phyloP scores from a whole-genome alignment of 495 filamentous ascomycete genomes.

The Penicillium maclennaniae region DNA sequence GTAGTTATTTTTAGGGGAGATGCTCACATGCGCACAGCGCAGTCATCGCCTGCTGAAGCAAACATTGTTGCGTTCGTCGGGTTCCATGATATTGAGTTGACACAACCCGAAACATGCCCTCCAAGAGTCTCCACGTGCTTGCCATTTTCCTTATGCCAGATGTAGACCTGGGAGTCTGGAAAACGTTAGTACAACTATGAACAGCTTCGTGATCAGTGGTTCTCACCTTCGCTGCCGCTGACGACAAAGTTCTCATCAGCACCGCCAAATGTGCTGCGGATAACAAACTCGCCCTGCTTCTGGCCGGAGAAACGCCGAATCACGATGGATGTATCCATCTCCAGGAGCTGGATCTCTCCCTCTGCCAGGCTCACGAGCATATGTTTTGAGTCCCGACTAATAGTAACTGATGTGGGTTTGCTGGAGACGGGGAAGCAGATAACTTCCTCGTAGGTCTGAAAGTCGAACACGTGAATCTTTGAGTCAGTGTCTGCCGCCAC shows the following conservation, averaged over 20 bases:
- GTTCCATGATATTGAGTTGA: conserved; percentile 93
- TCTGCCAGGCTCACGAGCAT: conserved; percentile 80
- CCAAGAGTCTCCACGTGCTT: conserved; percentile 68
- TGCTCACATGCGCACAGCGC: conserved; percentile 77
- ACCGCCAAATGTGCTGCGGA: conserved; percentile 80
- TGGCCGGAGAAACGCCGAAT: conserved; percentile 71
- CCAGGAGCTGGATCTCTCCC: conserved; percentile 69
- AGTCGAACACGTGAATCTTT: conserved; percentile 79
- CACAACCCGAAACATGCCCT: conserved; percentile 69
- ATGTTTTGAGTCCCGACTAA: conserved; percentile 73
- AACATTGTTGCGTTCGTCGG: conserved; percentile 79
- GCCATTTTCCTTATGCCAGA: conserved; percentile 87
- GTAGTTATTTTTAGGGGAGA: neutral
- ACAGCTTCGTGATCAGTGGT: neutral
- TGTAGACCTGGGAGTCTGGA: conserved; percentile 71
- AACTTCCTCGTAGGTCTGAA: conserved; percentile 65
- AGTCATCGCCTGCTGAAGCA: conserved; percentile 87
- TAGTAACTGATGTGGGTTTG: conserved; percentile 70
- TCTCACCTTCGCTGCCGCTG: conserved; percentile 83
- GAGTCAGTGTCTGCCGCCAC: conserved; percentile 69
- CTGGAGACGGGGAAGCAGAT: conserved; percentile 65
- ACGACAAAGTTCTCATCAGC: conserved; percentile 87
- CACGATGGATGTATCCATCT: conserved; percentile 69
- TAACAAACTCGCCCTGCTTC: conserved; percentile 66
- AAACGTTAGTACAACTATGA: conserved; percentile 12